Evolutionary conservation across 1,284 basidiomycete species (phyloP).

Genomic region (Cryptococcus sp.): DNA sequence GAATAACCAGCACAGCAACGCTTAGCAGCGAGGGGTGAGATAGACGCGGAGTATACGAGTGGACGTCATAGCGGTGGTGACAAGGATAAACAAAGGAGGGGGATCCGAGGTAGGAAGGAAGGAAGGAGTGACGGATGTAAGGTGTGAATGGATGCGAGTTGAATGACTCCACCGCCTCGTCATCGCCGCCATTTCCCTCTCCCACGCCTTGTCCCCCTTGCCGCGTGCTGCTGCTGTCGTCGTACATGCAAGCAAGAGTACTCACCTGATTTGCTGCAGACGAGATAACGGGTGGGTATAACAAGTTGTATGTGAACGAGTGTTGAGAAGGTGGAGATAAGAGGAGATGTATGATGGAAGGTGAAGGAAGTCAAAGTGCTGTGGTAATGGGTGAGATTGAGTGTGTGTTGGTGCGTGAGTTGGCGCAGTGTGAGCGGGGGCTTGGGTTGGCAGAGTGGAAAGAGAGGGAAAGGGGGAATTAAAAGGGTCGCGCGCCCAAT

Average conservation of each 20-base stretch:
- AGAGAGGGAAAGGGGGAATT: background rate
- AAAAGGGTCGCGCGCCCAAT: constrained; percentile 1
- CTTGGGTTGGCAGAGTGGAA: background rate
- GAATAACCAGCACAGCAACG: too few relatives aligned
- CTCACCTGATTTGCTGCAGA: too few relatives aligned
- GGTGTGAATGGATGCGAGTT: constrained; percentile 3
- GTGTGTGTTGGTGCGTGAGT: constrained; percentile 1
- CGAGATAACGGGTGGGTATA: too few relatives aligned
- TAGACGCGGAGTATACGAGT: too few relatives aligned
- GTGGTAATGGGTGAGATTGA: background rate
- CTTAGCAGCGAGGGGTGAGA: too few relatives aligned
- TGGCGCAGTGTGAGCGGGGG: background rate
- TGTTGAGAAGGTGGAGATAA: background rate
- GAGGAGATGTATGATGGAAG: background rate
- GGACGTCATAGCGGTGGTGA: too few relatives aligned
- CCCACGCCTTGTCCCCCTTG: background rate
- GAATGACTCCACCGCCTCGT: constrained; percentile 16
- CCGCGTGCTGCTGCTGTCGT: background rate
- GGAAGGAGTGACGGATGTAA: constrained; percentile 4
- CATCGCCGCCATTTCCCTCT: background rate
- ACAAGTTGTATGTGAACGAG: too few relatives aligned
- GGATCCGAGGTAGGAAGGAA: constrained; percentile 4
- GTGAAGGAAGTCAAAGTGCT: constrained; percentile 3
- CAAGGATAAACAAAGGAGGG: constrained; percentile 3
- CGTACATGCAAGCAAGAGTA: too few relatives aligned